phyloP scores from a whole-genome alignment of 345 rosid species.

The Reutealis trisperma region DNA sequence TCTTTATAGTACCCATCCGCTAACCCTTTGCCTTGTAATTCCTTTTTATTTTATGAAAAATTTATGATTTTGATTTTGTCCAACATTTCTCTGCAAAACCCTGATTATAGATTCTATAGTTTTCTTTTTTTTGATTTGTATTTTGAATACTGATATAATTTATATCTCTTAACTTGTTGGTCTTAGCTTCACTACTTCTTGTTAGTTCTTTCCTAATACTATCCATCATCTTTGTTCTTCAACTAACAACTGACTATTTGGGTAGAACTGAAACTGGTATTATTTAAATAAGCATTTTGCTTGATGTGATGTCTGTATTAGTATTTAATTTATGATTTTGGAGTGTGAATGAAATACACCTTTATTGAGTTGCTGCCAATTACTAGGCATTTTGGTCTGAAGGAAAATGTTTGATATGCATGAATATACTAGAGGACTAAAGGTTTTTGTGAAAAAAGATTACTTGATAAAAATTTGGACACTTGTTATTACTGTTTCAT shows the following conservation, averaged over 20 bases:
- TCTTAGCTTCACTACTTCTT: neutral
- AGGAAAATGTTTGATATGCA: neutral
- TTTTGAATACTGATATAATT: too few species aligned
- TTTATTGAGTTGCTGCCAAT: too few species aligned
- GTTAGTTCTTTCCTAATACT: neutral
- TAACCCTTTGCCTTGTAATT: neutral
- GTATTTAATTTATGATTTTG: too few species aligned
- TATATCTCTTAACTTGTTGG: too few species aligned
- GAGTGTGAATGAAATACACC: too few species aligned
- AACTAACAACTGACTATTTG: neutral
- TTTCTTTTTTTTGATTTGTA: neutral
- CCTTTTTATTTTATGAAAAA: neutral
- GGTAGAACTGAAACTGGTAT: neutral
- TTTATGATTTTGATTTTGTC: too few species aligned
- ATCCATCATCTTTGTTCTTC: neutral
- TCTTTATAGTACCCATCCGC: neutral
- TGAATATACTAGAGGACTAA: neutral
- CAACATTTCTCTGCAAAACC: neutral
- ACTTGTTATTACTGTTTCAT: neutral
- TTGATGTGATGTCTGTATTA: too few species aligned
- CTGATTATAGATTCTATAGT: neutral
- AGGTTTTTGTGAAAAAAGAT: too few species aligned
- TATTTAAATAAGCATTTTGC: too few species aligned
- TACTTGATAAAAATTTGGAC: too few species aligned
- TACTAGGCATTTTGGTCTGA: neutral